phyloP scores from a whole-genome alignment of 371 early-diverging fungal genomes.

The Zancudomyces culisetae region DNA sequence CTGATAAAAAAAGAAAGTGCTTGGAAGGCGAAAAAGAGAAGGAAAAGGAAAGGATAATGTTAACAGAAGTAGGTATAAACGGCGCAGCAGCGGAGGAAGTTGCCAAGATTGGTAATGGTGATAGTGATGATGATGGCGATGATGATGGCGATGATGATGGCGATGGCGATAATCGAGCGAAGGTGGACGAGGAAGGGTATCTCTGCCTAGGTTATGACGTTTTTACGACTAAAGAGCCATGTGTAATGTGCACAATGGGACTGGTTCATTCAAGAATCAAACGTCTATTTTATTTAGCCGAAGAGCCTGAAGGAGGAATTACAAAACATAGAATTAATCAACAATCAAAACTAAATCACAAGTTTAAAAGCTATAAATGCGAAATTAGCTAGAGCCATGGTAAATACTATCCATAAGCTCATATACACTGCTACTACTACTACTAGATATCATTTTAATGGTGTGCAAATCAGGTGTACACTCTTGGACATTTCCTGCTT shows the following conservation, averaged over 20 bases:
- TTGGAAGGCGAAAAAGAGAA: too few relatives aligned
- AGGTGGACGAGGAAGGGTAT: conserved; percentile 12
- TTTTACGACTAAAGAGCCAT: conserved; percentile 27
- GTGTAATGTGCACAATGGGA: conserved; percentile 28
- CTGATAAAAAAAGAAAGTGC: too few relatives aligned
- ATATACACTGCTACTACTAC: not conserved
- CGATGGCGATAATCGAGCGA: too few relatives aligned
- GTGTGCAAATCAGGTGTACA: conserved; percentile 9
- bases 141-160: not conserved
- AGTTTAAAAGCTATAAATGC: conserved; percentile 15
- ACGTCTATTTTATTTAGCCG: conserved; percentile 14
- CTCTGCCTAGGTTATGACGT: conserved; percentile 28
- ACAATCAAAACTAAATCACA: conserved; percentile 16
- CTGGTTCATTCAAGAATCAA: conserved; percentile 24
- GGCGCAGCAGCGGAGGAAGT: conserved; percentile 20
- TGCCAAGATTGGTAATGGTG: not conserved
- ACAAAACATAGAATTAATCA: conserved; percentile 11
- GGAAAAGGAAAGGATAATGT: too few relatives aligned
- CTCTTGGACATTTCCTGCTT: conserved; percentile 21
- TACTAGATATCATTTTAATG: not conserved
- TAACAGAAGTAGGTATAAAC: too few relatives aligned
- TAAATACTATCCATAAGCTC: conserved; percentile 1
- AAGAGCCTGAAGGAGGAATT: conserved; percentile 11
- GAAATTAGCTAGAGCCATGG: too few relatives aligned
- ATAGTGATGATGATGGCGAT: not conserved